Evolutionary conservation across 2,329 filamentous ascomycete genomes (phyloP).

Genomic region (Colletotrichum sp.): DNA sequence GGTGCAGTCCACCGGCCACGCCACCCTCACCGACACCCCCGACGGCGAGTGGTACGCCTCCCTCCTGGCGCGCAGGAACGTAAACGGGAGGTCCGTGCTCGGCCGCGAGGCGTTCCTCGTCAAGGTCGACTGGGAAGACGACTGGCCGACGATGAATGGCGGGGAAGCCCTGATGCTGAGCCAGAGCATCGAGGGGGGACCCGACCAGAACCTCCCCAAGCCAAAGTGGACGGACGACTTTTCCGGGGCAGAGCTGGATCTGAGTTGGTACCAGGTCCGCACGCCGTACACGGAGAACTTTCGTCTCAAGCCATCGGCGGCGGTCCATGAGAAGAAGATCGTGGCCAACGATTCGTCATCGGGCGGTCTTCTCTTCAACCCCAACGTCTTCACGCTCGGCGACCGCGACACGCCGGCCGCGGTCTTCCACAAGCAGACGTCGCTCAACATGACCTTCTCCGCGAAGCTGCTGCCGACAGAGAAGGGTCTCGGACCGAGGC

Average conservation of each 20-base stretch:
- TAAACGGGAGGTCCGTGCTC: slow-evolving; percentile 18
- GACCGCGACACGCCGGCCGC: slow-evolving; percentile 32
- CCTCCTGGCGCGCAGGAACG: slow-evolving; percentile 23
- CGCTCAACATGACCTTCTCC: slow-evolving; percentile 32
- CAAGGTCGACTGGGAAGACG: slow-evolving; percentile 25
- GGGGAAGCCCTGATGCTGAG: slow-evolving; percentile 17
- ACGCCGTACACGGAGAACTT: slow-evolving; percentile 14
- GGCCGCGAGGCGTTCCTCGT: slow-evolving; percentile 27
- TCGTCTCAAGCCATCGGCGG: background rate
- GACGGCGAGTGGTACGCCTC: slow-evolving; percentile 26
- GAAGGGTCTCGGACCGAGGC: slow-evolving; percentile 19
- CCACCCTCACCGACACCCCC: slow-evolving; percentile 23
- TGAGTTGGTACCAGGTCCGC: slow-evolving; percentile 13
- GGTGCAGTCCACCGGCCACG: slow-evolving; percentile 24
- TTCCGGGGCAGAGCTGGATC: background rate
- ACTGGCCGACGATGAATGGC: slow-evolving; percentile 26
- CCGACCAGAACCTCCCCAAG: background rate
- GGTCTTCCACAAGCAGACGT: slow-evolving; percentile 31
- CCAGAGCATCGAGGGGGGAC: background rate
- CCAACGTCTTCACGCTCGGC: slow-evolving; percentile 29
- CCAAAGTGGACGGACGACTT: slow-evolving; percentile 2
- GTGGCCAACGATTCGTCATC: background rate
- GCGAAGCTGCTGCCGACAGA: slow-evolving; percentile 22
- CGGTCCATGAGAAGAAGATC: background rate
- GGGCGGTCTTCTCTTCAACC: slow-evolving; percentile 31